Evolutionary conservation across 139 green algal genomes (phyloP).

Genomic region (Auxenochlorella protothecoides): DNA sequence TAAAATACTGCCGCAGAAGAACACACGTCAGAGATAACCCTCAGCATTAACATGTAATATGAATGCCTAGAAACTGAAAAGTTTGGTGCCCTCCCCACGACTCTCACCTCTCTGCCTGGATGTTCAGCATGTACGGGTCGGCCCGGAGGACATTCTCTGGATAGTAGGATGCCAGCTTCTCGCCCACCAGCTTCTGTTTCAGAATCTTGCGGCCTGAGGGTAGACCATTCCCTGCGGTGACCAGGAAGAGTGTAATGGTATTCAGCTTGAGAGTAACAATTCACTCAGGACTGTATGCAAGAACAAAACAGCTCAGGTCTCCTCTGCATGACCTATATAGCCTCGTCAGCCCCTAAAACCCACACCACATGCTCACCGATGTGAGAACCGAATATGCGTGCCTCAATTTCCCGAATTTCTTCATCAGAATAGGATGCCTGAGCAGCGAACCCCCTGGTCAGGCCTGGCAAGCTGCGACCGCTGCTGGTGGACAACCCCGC

Average conservation of each 20-base stretch:
- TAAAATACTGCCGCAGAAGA: too few relatives aligned
- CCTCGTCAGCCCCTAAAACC: background rate
- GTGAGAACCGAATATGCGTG: slow-evolving; percentile 53
- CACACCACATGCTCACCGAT: slow-evolving; percentile 17
- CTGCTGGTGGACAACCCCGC: background rate
- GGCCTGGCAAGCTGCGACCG: background rate
- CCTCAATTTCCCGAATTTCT: slow-evolving; percentile 34
- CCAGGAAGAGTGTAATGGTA: background rate
- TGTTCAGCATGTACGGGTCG: slow-evolving; percentile 44
- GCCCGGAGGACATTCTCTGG: slow-evolving; percentile 18
- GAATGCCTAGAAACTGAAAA: too few relatives aligned
- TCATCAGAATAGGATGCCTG: background rate
- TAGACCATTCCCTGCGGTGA: slow-evolving; percentile 35
- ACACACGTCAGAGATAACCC: too few relatives aligned
- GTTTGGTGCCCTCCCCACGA: too few relatives aligned
- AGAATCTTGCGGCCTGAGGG: slow-evolving; percentile 54
- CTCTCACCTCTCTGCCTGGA: slow-evolving; percentile 30
- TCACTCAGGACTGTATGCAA: too few relatives aligned
- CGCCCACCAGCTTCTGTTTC: slow-evolving; percentile 31
- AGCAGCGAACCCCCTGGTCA: background rate
- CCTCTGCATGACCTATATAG: background rate
- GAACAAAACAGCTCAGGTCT: background rate
- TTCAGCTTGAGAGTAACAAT: too few relatives aligned
- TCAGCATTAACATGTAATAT: too few relatives aligned
- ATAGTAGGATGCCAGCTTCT: slow-evolving; percentile 42